Base-by-base conservation (phyloP, 1,284 basidiomycete species). In the Sanghuangporus weigelae region DNA sequence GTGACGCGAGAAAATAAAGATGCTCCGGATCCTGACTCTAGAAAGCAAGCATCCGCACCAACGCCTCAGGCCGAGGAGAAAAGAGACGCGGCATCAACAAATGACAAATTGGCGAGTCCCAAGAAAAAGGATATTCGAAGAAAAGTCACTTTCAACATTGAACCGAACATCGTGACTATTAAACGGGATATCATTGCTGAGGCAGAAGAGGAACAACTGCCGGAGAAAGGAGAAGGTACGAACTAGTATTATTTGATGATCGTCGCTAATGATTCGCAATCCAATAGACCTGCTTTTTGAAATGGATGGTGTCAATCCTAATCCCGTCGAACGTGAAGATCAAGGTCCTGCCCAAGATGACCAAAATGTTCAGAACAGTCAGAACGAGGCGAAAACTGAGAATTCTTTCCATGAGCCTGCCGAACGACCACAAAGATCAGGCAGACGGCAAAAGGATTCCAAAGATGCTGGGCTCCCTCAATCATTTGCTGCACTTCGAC, bases 111-210 rank as follows among this genome's bases (percentile, higher is more conserved):
- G 23, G 51, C 42, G 19, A 35, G 57, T 44, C 57, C 57, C n/a
- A 57, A 38, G 57, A 56, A 60, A 16, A 54, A 56, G 44, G 59
- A 62, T 21, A 57, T 48, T 1, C 44, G 87, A 84, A 77, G 85
- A 62, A 89, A 85, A 71, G 89, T 92, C 21, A 90, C 87, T 8
- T 92, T 92, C 68, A 82, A 90, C 67, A 81, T 88, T 57, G 76
- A 85, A 70, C 80, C 85, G 16, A 83, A 79, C 48, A 78, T 81
- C 8, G 73, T 79, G 35, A 77, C 80, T 51, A 81, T 81, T 61
- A 77, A 79, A 53, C 69, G 73, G 44, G 75, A 76, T 51, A 68
- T 73, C 11, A 73, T 71, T 53, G 68, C 69, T 44, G 73, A 72
- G 60, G 70, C 73, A 61, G 74, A 72, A 63, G 69, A 73, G 53